Evolutionary conservation across 257 asterid genomes (phyloP).

Genomic region (Capsicum chinense): DNA sequence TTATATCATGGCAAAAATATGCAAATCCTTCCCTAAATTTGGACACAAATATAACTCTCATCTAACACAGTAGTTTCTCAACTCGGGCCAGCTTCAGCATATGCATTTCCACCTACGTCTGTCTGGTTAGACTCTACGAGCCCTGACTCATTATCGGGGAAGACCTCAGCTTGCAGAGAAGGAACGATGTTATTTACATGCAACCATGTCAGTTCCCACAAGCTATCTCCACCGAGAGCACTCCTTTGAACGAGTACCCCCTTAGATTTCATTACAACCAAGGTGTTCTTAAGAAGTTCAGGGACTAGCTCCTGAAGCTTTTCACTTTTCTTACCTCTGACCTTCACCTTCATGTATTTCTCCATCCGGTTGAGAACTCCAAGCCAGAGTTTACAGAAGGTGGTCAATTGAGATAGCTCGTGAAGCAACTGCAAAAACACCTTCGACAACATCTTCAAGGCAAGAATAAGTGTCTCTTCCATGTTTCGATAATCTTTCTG

Average conservation of each 20-base stretch:
- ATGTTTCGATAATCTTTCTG: constrained; percentile 87
- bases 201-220: constrained; percentile 96
- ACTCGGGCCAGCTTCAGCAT: constrained; percentile 37
- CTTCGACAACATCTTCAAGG: constrained; percentile 70
- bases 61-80: constrained; percentile 8
- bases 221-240: constrained; percentile 85
- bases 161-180: constrained; percentile 70
- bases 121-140: constrained; percentile 36
- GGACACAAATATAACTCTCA: constrained; percentile 5
- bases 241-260: constrained; percentile 79
- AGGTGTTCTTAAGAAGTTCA: constrained; percentile 75
- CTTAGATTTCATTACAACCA: constrained; percentile 80
- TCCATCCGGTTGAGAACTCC: constrained; percentile 87
- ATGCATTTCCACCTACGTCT: constrained; percentile 31
- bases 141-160: constrained; percentile 61
- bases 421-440: constrained; percentile 63
- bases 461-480: constrained; percentile 86
- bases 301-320: constrained; percentile 88
- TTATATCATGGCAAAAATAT: constrained; percentile 33
- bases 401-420: constrained; percentile 60
- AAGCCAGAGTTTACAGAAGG: constrained; percentile 92
- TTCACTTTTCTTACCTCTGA: constrained; percentile 72
- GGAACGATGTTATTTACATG: constrained; percentile 83
- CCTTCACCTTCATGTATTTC: constrained; percentile 73
- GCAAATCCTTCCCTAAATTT: constrained; percentile 23